Conservation (phyloP, 2,329 filamentous ascomycete species). For the Niveomyces coronatus region DNA sequence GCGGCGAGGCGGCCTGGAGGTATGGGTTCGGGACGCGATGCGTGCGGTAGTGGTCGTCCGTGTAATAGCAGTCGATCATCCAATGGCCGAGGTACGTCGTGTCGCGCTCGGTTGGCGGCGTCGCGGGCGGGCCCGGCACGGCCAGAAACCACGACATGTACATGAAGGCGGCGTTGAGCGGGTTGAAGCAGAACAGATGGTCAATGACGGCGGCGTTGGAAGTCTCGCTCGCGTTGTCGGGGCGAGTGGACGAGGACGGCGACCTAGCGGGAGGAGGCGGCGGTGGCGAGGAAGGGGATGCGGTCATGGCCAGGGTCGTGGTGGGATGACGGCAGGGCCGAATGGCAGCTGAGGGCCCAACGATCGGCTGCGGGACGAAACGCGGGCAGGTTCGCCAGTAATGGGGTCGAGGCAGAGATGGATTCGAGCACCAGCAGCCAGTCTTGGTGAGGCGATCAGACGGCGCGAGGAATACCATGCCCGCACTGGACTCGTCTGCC, state of each 20-base stretch:
- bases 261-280: too few relatives aligned
- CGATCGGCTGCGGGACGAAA: constrained; percentile 5
- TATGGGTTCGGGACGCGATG: constrained; percentile 2
- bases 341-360: not conserved
- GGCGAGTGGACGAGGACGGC: not conserved
- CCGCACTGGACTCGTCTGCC: not conserved
- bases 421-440: constrained; percentile 9
- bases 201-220: not conserved
- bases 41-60: constrained; percentile 5
- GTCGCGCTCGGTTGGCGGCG: constrained; percentile 6
- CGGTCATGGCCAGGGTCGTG: not conserved
- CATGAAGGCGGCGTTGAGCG: constrained; percentile 2
- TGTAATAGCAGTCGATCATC: constrained; percentile 8
- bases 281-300: not conserved
- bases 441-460: not conserved
- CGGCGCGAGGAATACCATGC: constrained; percentile 6
- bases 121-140: constrained; percentile 6
- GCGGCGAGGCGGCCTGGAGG: too few relatives aligned
- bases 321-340: constrained; percentile 2
- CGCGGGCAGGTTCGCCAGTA: constrained; percentile 7
- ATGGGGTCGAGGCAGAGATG: constrained; percentile 3
- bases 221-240: not conserved
- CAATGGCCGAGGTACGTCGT: constrained; percentile 5
- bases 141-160: constrained; percentile 9
- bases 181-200: constrained; percentile 11